Evolutionary conservation across 176 grass and related monocot genomes (phyloP), one percentile per base, ranked within the genome.

Genomic region (Ananas comosus): DNA sequence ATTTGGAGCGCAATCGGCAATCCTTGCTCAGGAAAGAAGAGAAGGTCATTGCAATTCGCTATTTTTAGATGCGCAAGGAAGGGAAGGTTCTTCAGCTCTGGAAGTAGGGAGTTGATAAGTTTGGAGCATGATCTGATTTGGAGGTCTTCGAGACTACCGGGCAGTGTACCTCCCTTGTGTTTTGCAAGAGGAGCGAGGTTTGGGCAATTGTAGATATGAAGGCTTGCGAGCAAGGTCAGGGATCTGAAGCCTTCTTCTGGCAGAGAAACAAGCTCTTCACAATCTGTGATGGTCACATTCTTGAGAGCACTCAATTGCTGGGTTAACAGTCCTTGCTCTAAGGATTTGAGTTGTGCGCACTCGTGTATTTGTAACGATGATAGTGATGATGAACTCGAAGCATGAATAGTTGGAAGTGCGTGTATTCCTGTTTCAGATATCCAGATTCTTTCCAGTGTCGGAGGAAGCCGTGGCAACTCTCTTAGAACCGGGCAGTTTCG

Each of bases 181-280:
- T 76, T 19, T 79, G 11, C 70, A 0, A 69, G 61, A 80, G 83
- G 53, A 72, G 53, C 21, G 72, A 88, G 56, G 51, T 77, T 65
- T 10, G 74, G 77, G 49, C 82, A 92, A 33, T 81, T 81, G 68
- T 83, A 88, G 50, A 92, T 85, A 29, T 85, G 82, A 70, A 92
- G 80, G 50, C 50, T 83, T 66, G 78, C 79, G 72, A 92, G 89
- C 48, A 82, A 56, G 14, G 24, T 33, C 11, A 92, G 75, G 23
- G 27, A 10, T 51, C 49, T 59, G 63, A 92, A 92, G 75, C 89
- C 85, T 74, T 72, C 77, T 51, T 64, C 8, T 49, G 89, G 89
- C 11, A 88, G 27, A 12, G 72, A 12, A 51, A 58, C 77, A 78
- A 92, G 75, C 65, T 80, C 69, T 73, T 76, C 70, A 49, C 85